Base-by-base conservation (phyloP, 352 stramenopile genomes). In the Globisporangium apiculatum region DNA sequence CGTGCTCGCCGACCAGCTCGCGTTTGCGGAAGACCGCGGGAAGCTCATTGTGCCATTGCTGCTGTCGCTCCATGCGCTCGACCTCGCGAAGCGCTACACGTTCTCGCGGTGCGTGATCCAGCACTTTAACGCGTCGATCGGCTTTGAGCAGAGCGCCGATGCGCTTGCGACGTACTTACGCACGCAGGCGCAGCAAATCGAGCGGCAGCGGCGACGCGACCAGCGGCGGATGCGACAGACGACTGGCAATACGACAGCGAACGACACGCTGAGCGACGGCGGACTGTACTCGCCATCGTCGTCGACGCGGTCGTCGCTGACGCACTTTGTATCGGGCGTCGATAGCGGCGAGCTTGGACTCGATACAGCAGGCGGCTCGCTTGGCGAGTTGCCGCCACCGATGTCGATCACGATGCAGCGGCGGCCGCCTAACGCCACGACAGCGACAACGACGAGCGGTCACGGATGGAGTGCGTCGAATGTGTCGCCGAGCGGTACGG, bases 41-140 rank as follows among this genome's bases (percentile, higher is more conserved):
- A 94, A 90, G 57, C 56, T 86, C 12, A 72, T 93, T 41, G 64
- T 94, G 5, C 85, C 83, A 8, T 60, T 91, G 40, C 57, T 94
- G 55, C 61, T 94, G 42, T 94, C 84, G 48, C 56, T 89, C 38
- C 81, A 91, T 49, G 75, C 71, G 4, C 68, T 94, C 14, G 81
- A 90, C 47, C 51, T 89, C 8, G 83, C 81, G 35, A 87, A 90
- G 58, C 76, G 79, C 9, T 94, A 94, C 63, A 90, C 83, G 6
- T 87, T 94, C 53, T 89, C 81, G 14, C 70, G 83, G 4, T 87
- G 76, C 35, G 62, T 86, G 48, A 64, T 91, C 35, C 79, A 91
- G 47, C 83, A 94, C 49, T 89, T 94, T 55, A 91, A 91, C 55
- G 69, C 73, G 48, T 88, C 79, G 8, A 70, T 94, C 35, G 83